A percentile compares a stretch with the other conserved stretches of the same genome.
Evolutionary conservation across 1,284 basidiomycete genomes (phyloP).

Genomic region (Apiotrichum porosum): DNA sequence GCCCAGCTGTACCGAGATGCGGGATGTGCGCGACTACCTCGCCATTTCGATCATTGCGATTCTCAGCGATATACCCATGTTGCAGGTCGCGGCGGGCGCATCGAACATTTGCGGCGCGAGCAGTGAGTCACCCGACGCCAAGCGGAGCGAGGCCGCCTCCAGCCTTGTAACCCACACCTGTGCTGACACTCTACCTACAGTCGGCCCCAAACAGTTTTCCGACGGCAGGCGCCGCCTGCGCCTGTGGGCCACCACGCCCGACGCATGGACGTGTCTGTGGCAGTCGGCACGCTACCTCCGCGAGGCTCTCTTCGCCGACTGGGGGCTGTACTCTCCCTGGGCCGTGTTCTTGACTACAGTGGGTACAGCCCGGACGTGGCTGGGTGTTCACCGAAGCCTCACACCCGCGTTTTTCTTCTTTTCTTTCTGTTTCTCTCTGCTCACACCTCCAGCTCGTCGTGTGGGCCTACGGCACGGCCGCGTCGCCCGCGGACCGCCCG

Average conservation of each 20-base stretch:
- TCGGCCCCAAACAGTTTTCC: slow-evolving; percentile 31
- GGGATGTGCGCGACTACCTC: slow-evolving; percentile 37
- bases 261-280: slow-evolving; percentile 44
- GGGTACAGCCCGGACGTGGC: background rate
- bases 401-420: too few species aligned
- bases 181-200: too few species aligned
- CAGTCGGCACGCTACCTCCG: slow-evolving; percentile 39
- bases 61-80: slow-evolving; percentile 41
- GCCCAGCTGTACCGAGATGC: slow-evolving; percentile 22
- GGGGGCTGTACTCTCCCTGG: slow-evolving; percentile 40
- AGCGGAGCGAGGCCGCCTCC: too few species aligned
- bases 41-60: slow-evolving; percentile 39
- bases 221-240: slow-evolving; percentile 32
- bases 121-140: slow-evolving; percentile 23
- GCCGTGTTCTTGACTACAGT: slow-evolving; percentile 37
- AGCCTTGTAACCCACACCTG: too few species aligned
- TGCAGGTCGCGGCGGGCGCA: slow-evolving; percentile 38
- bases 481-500: slow-evolving; percentile 1
- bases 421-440: background rate
- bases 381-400: too few species aligned
- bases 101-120: slow-evolving; percentile 31
- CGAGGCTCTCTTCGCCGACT: slow-evolving; percentile 29
- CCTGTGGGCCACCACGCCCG: slow-evolving; percentile 36
- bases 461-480: slow-evolving; percentile 24
- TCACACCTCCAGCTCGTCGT: slow-evolving; percentile 27